These are phyloP conservation scores for Populus pruinosa DNA, from an alignment of 345 rosid genomes.

Conservation along the genomic window DNA sequence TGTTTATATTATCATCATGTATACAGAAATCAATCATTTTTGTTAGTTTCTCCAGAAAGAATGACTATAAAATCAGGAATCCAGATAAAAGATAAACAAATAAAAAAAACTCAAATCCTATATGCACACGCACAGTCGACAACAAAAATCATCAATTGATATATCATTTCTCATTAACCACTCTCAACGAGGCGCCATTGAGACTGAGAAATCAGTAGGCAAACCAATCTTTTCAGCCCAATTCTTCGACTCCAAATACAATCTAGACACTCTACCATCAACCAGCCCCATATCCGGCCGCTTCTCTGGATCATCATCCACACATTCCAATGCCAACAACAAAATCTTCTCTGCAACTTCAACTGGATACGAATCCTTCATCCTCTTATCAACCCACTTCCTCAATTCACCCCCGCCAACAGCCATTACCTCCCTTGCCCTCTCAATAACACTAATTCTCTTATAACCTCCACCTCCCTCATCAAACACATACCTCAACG, in stretches of 20 bases:
- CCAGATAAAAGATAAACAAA: not conserved
- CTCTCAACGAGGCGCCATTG: conserved; percentile 26
- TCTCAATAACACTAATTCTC: conserved; percentile 28
- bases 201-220: conserved; percentile 32
- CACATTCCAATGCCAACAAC: conserved; percentile 24
- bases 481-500: conserved; percentile 23
- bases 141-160: not conserved
- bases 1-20: not conserved
- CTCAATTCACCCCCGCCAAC: conserved; percentile 19
- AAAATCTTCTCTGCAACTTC: conserved; percentile 29
- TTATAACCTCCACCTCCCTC: conserved; percentile 13
- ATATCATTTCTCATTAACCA: not conserved
- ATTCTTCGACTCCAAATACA: conserved; percentile 28
- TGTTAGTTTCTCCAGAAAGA: not conserved
- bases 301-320: conserved; percentile 23
- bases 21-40: not conserved
- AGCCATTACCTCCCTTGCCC: conserved; percentile 15
- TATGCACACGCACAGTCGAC: not conserved
- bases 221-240: conserved; percentile 25
- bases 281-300: conserved; percentile 31
- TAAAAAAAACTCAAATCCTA: not conserved
- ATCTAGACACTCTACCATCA: conserved; percentile 24
- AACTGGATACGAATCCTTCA: conserved; percentile 33
- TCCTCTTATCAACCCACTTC: conserved; percentile 28
- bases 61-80: not conserved